Evolutionary conservation across 176 grass and related monocot genomes (phyloP).

Genomic region (Calamus simplicifolius): DNA sequence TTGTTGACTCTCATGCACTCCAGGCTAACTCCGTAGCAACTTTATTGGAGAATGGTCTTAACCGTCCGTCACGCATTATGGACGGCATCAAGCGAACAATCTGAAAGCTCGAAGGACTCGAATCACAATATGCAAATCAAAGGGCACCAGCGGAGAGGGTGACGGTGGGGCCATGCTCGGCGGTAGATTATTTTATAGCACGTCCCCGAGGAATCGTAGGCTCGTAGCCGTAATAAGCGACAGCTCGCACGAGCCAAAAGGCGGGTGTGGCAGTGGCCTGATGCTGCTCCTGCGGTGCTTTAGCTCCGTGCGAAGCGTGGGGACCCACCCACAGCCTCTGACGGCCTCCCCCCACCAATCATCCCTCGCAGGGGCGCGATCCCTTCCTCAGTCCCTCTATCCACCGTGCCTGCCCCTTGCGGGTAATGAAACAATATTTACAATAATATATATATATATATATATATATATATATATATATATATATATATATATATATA

Average conservation of each 20-base stretch:
- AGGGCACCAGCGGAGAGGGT: too few species aligned
- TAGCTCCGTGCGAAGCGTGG: background rate
- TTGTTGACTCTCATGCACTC: too few species aligned
- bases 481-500: too few species aligned
- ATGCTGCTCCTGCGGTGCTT: background rate
- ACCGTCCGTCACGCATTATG: too few species aligned
- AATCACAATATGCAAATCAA: too few species aligned
- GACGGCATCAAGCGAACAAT: too few species aligned
- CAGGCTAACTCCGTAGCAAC: too few species aligned
- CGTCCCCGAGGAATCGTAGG: too few species aligned
- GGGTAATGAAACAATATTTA: background rate
- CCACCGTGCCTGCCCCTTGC: background rate
- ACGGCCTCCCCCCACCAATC: background rate
- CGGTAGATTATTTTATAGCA: background rate
- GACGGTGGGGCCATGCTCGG: background rate
- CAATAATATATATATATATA: too few species aligned
- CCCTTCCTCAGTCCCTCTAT: background rate
- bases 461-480: too few species aligned
- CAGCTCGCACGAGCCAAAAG: slow-evolving; percentile 1
- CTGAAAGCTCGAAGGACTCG: too few species aligned
- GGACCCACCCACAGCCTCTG: background rate
- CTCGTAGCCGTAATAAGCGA: background rate
- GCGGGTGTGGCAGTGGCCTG: background rate
- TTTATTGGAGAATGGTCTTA: too few species aligned
- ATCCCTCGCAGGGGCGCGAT: background rate